A percentile compares a stretch with the other conserved stretches of the same genome.
These are phyloP conservation scores for Monilinia fructigena DNA, from an alignment of 2,329 filamentous ascomycete species.

Conservation along the genomic window DNA sequence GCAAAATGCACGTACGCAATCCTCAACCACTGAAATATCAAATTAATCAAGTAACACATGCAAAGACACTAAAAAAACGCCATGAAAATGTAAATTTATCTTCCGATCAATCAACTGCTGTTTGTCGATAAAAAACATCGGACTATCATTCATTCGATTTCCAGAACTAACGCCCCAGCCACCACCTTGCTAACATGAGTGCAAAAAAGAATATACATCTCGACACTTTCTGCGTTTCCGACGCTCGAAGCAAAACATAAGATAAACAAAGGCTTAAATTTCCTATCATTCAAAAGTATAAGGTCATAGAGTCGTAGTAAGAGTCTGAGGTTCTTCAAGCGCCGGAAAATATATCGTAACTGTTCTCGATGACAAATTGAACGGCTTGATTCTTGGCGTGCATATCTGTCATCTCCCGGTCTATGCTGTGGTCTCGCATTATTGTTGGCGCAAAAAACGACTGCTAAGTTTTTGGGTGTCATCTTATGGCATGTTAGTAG, in stretches of 20 bases:
- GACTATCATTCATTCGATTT: conserved; percentile 31
- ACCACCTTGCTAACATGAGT: conserved; percentile 17
- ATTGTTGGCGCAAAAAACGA: conserved; percentile 98
- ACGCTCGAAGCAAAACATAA: conserved; percentile 14
- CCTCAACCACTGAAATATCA: background rate
- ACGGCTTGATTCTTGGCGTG: conserved; percentile 88
- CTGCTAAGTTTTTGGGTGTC: conserved; percentile 93
- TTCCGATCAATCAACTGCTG: conserved; percentile 2
- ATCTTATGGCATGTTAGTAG: conserved; percentile 59
- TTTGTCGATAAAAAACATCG: conserved; percentile 22
- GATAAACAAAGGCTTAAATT: conserved; percentile 16
- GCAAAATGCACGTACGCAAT: background rate
- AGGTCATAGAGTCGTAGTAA: conserved; percentile 13
- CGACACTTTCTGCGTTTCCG: conserved; percentile 8
- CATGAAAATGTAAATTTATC: conserved; percentile 11
- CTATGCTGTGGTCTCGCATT: conserved; percentile 85
- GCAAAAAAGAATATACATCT: conserved; percentile 21
- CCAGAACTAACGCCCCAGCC: conserved; percentile 19
- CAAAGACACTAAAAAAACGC: conserved; percentile 6
- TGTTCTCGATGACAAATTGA: conserved; percentile 91
- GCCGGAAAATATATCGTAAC: conserved; percentile 69
- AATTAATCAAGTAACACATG: background rate
- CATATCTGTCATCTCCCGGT: conserved; percentile 95
- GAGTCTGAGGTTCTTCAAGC: conserved; percentile 18
- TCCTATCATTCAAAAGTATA: conserved; percentile 20